Conservation (phyloP, 2,329 filamentous ascomycete species). For the Alternaria ethzedia region DNA sequence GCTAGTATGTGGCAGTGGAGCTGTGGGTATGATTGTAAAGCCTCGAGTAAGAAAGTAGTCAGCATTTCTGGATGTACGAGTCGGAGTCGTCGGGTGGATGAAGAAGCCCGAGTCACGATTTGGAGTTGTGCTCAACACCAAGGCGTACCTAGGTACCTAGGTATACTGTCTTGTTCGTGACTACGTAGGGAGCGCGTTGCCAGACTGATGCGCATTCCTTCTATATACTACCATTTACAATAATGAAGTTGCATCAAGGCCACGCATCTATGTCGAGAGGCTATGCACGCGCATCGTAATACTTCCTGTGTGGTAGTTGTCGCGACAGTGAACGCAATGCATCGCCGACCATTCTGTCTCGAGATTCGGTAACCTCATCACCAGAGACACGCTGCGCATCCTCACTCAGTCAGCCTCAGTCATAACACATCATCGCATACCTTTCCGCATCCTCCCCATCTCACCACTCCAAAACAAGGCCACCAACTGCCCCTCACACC, state of each 20-base stretch:
- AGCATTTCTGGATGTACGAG: conserved; percentile 6
- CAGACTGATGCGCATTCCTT: not conserved
- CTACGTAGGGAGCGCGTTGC: not conserved
- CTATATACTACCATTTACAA: not conserved
- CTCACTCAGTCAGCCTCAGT: not conserved
- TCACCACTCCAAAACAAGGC: not conserved
- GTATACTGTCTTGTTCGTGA: not conserved
- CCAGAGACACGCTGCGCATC: not conserved
- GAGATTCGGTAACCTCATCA: not conserved
- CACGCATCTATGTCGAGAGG: not conserved
- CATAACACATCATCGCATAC: not conserved
- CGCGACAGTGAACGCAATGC: not conserved
- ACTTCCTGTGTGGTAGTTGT: not conserved
- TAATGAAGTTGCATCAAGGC: not conserved
- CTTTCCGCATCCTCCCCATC: not conserved
- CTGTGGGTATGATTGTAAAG: conserved; percentile 14
- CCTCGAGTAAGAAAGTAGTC: conserved; percentile 26
- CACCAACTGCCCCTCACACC: not conserved
- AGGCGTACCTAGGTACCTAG: not conserved
- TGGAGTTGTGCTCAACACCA: not conserved
- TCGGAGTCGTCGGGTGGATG: not conserved
- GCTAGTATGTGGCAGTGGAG: conserved; percentile 16
- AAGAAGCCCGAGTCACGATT: not conserved
- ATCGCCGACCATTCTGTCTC: not conserved
- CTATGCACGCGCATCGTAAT: not conserved